Base-by-base conservation (phyloP, 306 rosid genomes). In the Corylus americana region DNA sequence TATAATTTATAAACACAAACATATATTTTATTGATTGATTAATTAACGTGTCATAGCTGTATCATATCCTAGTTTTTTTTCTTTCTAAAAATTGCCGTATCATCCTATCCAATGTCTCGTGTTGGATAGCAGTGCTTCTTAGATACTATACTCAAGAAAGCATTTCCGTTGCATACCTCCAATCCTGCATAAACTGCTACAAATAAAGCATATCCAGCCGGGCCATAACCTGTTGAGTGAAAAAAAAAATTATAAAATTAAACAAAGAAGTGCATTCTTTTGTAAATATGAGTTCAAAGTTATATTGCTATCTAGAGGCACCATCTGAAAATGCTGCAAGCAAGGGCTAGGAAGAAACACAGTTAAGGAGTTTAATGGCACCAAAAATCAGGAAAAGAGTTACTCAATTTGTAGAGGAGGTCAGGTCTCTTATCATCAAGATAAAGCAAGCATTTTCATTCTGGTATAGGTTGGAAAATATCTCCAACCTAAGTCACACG, bases 131-230 rank as follows among this genome's bases (percentile, higher is more conserved):
- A 39, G n/a, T 5, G 42, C 3, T 55, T n/a, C 25, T 8, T 55
- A 8, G n/a, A 20, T 55, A 20, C 62, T 20, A 54, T 29, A 76
- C 31, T n/a, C 63, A 79, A 63, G 63, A 81, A 62, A 45, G 42
- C 74, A 74, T 69, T 55, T 66, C 68, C 71, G 39, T 51, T 18
- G 49, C 82, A 44, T 87, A 95, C 98, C 87, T 96, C 99, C 83
- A 96, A 74, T 86, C 97, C 99, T 37, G 98, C 99, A 90, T 93
- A 96, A 80, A 87, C 99, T 1, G 97, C 98, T 18, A 96, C 89
- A 55, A 96, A 96, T 69, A 96, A 76, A 22, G 99, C 99, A 79
- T 96, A 96, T 61, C 99, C 99, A 78, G 91, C 92, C 10, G 96
- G 92, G 76, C 99, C 99, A 86, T 96, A 96, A 80, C 98, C 98